Conservation (phyloP, 495 filamentous ascomycete species). For the Penicillium simplicissimum region DNA sequence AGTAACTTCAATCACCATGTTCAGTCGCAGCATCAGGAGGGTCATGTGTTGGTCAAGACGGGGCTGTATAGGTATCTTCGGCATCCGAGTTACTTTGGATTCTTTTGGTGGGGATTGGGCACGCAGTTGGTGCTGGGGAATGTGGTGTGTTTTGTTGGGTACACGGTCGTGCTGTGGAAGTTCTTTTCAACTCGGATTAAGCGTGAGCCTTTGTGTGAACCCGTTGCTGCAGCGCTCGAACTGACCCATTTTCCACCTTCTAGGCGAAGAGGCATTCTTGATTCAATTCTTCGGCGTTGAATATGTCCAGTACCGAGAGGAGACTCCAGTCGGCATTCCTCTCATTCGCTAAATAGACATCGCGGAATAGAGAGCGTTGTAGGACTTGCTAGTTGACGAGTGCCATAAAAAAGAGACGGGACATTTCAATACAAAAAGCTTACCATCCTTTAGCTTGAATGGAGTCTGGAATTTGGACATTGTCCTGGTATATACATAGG, state of each 20-base stretch:
- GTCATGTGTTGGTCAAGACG: conserved; percentile 74
- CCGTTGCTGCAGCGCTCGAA: neutral
- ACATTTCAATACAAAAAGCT: no score
- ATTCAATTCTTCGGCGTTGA: conserved; percentile 81
- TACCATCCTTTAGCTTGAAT: no score
- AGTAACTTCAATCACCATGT: conserved; percentile 91
- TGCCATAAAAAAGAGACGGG: neutral
- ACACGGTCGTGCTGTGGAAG: conserved; percentile 73
- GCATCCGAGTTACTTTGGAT: conserved; percentile 95
- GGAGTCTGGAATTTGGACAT: neutral
- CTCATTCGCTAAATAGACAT: conserved; percentile 45
- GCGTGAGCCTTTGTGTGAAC: conserved; percentile 45
- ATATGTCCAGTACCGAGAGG: conserved; percentile 70
- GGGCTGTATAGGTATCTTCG: conserved; percentile 67
- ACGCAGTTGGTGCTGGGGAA: conserved; percentile 92
- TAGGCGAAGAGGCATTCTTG: conserved; percentile 76
- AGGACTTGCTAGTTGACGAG: neutral
- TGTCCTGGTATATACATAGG: conserved; percentile 16
- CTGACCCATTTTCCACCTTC: conserved; percentile 1
- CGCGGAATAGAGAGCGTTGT: neutral
- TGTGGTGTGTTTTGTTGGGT: conserved; percentile 69
- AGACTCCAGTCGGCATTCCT: conserved; percentile 74
- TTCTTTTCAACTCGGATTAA: conserved; percentile 77
- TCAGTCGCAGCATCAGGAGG: conserved; percentile 61
- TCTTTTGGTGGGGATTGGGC: conserved; percentile 97